Evolutionary conservation across 1,284 basidiomycete genomes (phyloP), one percentile per base, ranked within the genome.

Genomic region (Malassezia restricta): DNA sequence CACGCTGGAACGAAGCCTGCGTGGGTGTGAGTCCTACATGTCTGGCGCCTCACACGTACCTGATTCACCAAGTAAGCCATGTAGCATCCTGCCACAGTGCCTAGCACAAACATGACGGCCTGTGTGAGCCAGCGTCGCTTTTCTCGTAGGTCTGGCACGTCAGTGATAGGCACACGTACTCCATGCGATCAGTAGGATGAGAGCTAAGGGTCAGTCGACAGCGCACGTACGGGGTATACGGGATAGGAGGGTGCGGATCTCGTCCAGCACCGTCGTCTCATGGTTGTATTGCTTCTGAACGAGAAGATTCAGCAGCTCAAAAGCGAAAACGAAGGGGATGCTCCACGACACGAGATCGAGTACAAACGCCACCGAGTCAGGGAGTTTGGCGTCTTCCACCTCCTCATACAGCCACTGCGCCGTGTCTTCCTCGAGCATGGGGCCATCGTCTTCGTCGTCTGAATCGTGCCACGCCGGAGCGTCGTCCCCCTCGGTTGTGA

Each of bases 251-350:
- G 63, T 54, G 11, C 37, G 45, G 3, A 48, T 31, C 42, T 71
- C 64, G 40, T 58, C 54, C 4, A 44, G 9, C 4, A 59, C 27
- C 5, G 61, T 59, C 0, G 62, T 57, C 2, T 65, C 64, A 50
- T 63, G 54, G 11, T 63, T 61, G 41, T 73, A 73, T 56, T 73
- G 70, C 56, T 73, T 67, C 43, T 66, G 56, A 14, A 71, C 66
- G 35, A 71, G 53, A 20, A 73, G 57, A 49, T 68, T 67, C 42
- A 73, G 40, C 41, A 73, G 45, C 40, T 66, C 57, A 38, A 59
- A 73, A 33, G 68, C 42, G 49, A 71, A 69, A 6, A 57, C 55
- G 35, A 72, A 67, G 15, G 69, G 69, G 51, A 72, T 69, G 28
- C 60, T 61, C 68, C 68, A 72, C 27, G 70, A 64, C 3, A 69